phyloP scores from a whole-genome alignment of 1,284 basidiomycete species.

The Uromyces viciae-fabae region DNA sequence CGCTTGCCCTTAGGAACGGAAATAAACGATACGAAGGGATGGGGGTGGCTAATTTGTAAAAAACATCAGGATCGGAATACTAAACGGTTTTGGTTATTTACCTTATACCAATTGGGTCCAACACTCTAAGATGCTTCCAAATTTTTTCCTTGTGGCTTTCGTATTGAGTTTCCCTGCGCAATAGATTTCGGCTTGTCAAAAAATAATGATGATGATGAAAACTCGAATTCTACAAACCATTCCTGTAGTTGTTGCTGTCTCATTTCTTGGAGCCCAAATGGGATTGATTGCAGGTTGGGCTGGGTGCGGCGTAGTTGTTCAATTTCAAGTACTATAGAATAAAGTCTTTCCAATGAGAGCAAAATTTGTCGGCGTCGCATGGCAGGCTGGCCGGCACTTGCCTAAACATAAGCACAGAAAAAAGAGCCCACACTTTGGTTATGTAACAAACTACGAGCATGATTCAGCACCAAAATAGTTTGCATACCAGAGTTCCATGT shows the following conservation, averaged over 20 bases:
- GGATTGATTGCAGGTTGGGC: constrained; percentile 58
- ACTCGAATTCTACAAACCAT: constrained; percentile 46
- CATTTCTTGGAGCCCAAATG: constrained; percentile 49
- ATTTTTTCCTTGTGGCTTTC: constrained; percentile 66
- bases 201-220: too few species aligned
- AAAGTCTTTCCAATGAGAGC: constrained; percentile 76
- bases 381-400: constrained; percentile 68
- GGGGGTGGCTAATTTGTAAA: constrained; percentile 66
- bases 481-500: constrained; percentile 47
- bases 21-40: constrained; percentile 92
- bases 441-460: too few species aligned
- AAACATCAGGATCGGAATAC: constrained; percentile 41
- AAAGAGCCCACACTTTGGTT: too few species aligned
- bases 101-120: constrained; percentile 88
- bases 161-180: constrained; percentile 63
- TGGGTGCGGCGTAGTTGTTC: constrained; percentile 82
- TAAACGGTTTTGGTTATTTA: constrained; percentile 54
- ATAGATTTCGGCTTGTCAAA: background rate
- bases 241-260: constrained; percentile 46
- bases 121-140: constrained; percentile 77
- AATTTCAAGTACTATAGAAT: constrained; percentile 75
- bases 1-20: constrained; percentile 87
- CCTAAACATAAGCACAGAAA: constrained; percentile 52
- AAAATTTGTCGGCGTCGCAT: constrained; percentile 74
- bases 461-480: background rate